Evolutionary conservation across 2,329 filamentous ascomycete species (phyloP).

Genomic region (Colletotrichum agaves): DNA sequence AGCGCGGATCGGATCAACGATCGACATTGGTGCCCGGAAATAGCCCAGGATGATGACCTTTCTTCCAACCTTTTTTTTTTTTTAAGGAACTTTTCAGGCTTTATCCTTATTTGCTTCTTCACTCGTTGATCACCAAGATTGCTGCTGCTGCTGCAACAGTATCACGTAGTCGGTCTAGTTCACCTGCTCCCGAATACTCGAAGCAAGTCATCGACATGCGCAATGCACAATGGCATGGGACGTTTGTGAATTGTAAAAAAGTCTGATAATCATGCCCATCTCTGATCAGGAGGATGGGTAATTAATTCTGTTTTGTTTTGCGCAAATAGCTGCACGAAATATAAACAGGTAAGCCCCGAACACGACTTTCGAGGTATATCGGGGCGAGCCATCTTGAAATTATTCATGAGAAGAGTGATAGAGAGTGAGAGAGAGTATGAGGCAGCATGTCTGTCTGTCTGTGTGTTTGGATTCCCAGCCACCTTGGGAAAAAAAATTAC

Average conservation of each 20-base stretch:
- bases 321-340: conserved; percentile 27
- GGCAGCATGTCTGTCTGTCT: not conserved
- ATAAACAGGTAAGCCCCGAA: not conserved
- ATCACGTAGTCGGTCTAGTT: not conserved
- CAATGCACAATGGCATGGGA: not conserved
- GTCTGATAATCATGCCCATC: not conserved
- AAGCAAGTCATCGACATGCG: not conserved
- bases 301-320: not conserved
- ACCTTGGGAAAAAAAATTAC: not conserved
- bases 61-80: not conserved
- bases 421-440: no score
- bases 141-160: no score
- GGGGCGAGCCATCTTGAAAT: not conserved
- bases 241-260: not conserved
- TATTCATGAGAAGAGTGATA: not conserved
- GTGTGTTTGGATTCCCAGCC: not conserved
- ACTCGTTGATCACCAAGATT: no score
- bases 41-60: not conserved
- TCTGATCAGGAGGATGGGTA: no score
- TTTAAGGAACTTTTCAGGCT: no score
- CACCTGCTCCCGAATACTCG: not conserved
- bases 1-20: conserved; percentile 14
- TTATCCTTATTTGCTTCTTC: no score
- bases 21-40: not conserved
- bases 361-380: no score